Evolutionary conservation across 352 stramenopile genomes (phyloP).

Genomic region (Globisporangium carolinianum): DNA sequence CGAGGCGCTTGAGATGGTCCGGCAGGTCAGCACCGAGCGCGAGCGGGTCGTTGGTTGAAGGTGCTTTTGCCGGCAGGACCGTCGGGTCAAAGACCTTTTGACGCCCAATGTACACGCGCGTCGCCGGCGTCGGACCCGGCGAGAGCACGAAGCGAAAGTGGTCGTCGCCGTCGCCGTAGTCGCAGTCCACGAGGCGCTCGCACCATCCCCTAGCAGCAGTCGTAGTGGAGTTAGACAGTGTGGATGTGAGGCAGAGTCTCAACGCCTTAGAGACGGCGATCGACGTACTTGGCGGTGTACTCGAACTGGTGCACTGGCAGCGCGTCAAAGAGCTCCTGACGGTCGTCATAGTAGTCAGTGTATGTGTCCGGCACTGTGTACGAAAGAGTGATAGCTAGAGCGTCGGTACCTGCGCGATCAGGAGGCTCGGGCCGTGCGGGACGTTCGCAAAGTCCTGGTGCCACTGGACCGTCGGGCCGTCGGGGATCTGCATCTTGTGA

Average conservation of each 20-base stretch:
- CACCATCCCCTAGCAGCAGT: conserved; percentile 75
- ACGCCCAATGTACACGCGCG: conserved; percentile 82
- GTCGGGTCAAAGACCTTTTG: conserved; percentile 74
- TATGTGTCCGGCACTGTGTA: neutral
- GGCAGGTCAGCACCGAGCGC: conserved; percentile 14
- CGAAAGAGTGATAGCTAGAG: neutral
- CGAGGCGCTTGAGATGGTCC: conserved; percentile 34
- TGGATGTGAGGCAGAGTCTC: neutral
- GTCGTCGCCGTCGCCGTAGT: conserved; percentile 71
- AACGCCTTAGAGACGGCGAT: neutral
- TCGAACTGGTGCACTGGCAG: conserved; percentile 94
- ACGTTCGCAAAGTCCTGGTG: conserved; percentile 82
- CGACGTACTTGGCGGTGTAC: conserved; percentile 77
- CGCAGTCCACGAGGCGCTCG: conserved; percentile 92
- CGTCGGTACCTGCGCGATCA: conserved; percentile 70
- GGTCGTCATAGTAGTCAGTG: neutral
- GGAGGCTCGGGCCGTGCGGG: conserved; percentile 74
- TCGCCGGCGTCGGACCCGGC: conserved; percentile 85
- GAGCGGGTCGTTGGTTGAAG: conserved; percentile 18
- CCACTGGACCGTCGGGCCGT: conserved; percentile 66
- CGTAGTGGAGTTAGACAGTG: neutral
- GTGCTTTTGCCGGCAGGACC: conserved; percentile 14
- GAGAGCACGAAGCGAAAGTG: conserved; percentile 93
- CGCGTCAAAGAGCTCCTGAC: conserved; percentile 91
- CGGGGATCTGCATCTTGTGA: conserved; percentile 43